phyloP scores from a whole-genome alignment of 805 yeast species.

The Grigorovia humatica region DNA sequence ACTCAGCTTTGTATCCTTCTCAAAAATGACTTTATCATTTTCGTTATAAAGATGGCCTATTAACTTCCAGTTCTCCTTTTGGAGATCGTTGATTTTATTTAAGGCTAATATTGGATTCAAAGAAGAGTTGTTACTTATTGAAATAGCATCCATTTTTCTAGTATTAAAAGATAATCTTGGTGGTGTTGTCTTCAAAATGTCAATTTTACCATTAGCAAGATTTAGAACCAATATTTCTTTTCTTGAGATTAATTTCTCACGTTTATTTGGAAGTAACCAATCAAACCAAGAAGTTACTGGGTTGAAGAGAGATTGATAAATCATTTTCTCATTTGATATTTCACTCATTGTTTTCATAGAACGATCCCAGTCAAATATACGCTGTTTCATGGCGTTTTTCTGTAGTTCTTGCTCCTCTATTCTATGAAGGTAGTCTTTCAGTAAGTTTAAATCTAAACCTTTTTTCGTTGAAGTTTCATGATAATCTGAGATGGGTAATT shows the following conservation, averaged over 20 bases:
- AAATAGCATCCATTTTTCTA: conserved; percentile 18
- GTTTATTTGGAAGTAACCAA: not conserved
- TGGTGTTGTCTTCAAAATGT: conserved; percentile 2
- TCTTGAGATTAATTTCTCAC: not conserved
- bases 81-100: conserved; percentile 11
- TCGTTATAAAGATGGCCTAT: conserved; percentile 18
- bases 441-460: not conserved
- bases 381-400: conserved; percentile 12
- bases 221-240: conserved; percentile 8
- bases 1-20: conserved; percentile 4
- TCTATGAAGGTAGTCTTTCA: conserved; percentile 9
- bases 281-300: not conserved
- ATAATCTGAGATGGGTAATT: not conserved
- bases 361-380: conserved; percentile 19
- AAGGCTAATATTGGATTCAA: conserved; percentile 17
- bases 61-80: conserved; percentile 19
- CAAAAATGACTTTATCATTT: conserved; percentile 14
- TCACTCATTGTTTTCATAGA: not conserved
- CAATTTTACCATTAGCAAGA: conserved; percentile 5
- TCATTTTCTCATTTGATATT: not conserved
- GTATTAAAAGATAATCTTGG: conserved; percentile 13
- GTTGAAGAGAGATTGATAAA: not conserved
- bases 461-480: not conserved
- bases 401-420: conserved; percentile 15
- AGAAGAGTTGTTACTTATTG: conserved; percentile 17